phyloP scores from a whole-genome alignment of 805 yeast species.

The Candida koratica region DNA sequence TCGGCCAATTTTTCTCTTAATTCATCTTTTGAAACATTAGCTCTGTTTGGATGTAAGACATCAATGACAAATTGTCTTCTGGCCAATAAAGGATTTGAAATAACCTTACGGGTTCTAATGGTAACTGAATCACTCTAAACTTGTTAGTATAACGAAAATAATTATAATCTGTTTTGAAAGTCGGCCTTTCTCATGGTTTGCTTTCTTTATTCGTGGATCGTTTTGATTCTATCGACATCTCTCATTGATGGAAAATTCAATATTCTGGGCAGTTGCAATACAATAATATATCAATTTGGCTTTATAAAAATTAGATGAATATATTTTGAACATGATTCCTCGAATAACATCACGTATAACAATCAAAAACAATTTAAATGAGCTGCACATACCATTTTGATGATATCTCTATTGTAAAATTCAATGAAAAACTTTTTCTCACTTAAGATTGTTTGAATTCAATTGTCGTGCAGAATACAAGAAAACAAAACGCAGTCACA shows the following conservation, averaged over 20 bases:
- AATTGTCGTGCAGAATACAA: slow-evolving; percentile 2
- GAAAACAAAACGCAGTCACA: slow-evolving; percentile 14
- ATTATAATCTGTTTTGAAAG: no score
- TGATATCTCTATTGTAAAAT: slow-evolving; percentile 16
- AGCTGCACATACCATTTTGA: slow-evolving; percentile 18
- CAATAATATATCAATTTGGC: no score
- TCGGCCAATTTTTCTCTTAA: slow-evolving; percentile 91
- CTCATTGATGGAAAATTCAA: no score
- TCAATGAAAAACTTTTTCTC: slow-evolving; percentile 16
- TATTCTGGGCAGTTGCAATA: no score
- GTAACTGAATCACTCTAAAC: slow-evolving; percentile 97
- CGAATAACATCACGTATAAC: slow-evolving; percentile 1
- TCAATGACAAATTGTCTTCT: slow-evolving; percentile 99
- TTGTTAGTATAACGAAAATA: slow-evolving; percentile 19
- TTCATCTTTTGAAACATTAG: slow-evolving; percentile 99
- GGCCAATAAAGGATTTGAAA: slow-evolving; percentile 97
- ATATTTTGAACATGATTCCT: no score
- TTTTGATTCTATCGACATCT: no score
- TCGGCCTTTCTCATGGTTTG: no score
- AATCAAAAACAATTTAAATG: neutral
- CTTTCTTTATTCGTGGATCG: no score
- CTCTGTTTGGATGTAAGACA: slow-evolving; percentile 98
- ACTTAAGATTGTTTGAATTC: no score
- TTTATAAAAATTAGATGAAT: no score
- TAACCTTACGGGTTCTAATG: slow-evolving; percentile 98